Evolutionary conservation across 2,329 filamentous ascomycete genomes (phyloP).

Genomic region (Hypoxylon sp.): DNA sequence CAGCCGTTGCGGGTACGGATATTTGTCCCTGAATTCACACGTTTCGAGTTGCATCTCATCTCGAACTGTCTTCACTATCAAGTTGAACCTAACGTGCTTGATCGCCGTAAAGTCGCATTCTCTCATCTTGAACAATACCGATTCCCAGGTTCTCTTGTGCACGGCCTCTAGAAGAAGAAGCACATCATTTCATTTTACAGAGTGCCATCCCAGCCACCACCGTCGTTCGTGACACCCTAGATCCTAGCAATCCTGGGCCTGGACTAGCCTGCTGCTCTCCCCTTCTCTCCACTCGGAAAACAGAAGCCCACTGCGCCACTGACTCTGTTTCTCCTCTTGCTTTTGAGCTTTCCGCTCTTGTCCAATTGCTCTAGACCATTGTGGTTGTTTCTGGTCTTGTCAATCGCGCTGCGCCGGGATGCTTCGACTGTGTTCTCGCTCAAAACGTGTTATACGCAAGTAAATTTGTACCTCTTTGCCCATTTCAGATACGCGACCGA

Average conservation of each 20-base stretch:
- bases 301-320: conserved; percentile 42
- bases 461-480: conserved; percentile 19
- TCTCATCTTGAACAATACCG: conserved; percentile 34
- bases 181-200: conserved; percentile 46
- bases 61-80: neutral
- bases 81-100: neutral
- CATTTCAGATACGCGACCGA: conserved; percentile 29
- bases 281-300: conserved; percentile 37
- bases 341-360: conserved; percentile 28
- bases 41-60: conserved; percentile 23
- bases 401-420: conserved; percentile 44
- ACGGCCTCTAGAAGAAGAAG: conserved; percentile 35
- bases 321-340: conserved; percentile 40
- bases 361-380: conserved; percentile 19
- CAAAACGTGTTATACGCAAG: conserved; percentile 28
- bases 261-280: conserved; percentile 27
- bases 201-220: conserved; percentile 40
- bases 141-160: conserved; percentile 35
- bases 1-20: conserved; percentile 10
- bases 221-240: conserved; percentile 39
- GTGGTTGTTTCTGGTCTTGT: conserved; percentile 32
- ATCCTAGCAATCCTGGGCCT: conserved; percentile 38
- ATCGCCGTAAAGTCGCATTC: conserved; percentile 31
- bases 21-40: conserved; percentile 2
- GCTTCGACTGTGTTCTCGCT: conserved; percentile 35